Evolutionary conservation across 352 stramenopile species (phyloP), one percentile per base, ranked within the genome.

Genomic region (Phytophthora citricola): DNA sequence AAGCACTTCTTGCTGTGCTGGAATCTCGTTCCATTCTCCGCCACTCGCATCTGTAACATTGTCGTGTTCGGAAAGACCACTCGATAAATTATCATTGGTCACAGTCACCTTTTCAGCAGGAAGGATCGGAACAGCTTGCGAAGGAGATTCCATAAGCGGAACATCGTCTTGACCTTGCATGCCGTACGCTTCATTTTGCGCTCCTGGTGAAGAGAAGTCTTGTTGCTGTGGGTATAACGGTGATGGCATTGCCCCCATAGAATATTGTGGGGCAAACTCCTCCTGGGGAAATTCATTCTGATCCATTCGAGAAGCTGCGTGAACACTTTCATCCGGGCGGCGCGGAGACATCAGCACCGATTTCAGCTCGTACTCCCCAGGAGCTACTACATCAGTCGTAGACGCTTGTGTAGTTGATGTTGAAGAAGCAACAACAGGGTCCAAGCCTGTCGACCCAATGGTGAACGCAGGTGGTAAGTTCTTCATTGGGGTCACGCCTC

Each of bases 341-440:
- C 66, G 66, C 9, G 71, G 71, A 52, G 71, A 78, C 62, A 67
- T 51, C 22, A 78, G 52, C 27, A 78, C 71, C 15, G 59, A 69
- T 41, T 76, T 80, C 2, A 90, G 67, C 44, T 74, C 58, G 22
- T 90, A 75, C 9, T 73, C 66, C 45, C 50, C 39, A 64, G 24
- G 8, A 62, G 44, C 39, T 29, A 12, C 39, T 45, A 31, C 22
- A 6, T 56, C 50, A 4, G 46, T 44, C 5, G 39, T 53, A 22
- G 32, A 54, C 14, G 41, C 43, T 24, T 64, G 46, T 44, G 41
- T n/a, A 64, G 20, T 11, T 14, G 45, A 45, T 27, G 49, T 48
- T 32, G 71, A 73, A 20, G 51, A 69, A 38, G 71, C 20, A 8
- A 58, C 59, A n/a, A 65, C 47, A 27, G 46, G 50, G 60, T 76